Evolutionary conservation across 2,329 filamentous ascomycete species (phyloP).

Genomic region (Microascus cirrosus): DNA sequence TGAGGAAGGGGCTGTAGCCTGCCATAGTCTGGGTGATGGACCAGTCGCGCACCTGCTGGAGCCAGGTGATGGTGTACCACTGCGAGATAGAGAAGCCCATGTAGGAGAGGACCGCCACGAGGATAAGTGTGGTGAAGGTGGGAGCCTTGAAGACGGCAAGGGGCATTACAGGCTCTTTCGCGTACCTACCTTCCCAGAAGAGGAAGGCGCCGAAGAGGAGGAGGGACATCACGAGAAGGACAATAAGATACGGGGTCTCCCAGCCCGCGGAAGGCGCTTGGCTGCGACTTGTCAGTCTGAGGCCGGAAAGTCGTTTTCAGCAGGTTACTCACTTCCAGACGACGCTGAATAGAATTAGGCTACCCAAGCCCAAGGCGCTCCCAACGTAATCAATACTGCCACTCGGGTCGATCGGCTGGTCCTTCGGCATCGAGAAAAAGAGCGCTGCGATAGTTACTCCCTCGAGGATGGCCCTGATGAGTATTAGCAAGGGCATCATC

Average conservation of each 20-base stretch:
- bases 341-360: constrained; percentile 53
- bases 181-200: constrained; percentile 35
- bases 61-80: constrained; percentile 38
- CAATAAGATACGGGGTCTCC: constrained; percentile 40
- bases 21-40: constrained; percentile 30
- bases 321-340: constrained; percentile 38
- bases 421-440: constrained; percentile 1
- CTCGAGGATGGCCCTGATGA: not conserved
- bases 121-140: constrained; percentile 28
- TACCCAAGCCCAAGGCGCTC: constrained; percentile 33
- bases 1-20: constrained; percentile 30
- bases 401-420: constrained; percentile 1
- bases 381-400: constrained; percentile 24
- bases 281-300: not conserved
- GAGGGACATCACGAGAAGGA: constrained; percentile 44
- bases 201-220: constrained; percentile 44
- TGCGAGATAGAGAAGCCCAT: constrained; percentile 40
- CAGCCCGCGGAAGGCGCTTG: constrained; percentile 51
- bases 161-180: constrained; percentile 44
- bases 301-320: not conserved
- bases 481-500: not conserved
- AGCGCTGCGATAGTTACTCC: not conserved
- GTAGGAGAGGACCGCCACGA: constrained; percentile 42
- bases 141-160: constrained; percentile 27
- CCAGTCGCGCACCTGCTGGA: constrained; percentile 29